A percentile compares a stretch with the other conserved stretches of the same genome.
These are phyloP conservation scores for Pseudotulostoma volvatum DNA, from an alignment of 495 filamentous ascomycete genomes.

Conservation along the genomic window DNA sequence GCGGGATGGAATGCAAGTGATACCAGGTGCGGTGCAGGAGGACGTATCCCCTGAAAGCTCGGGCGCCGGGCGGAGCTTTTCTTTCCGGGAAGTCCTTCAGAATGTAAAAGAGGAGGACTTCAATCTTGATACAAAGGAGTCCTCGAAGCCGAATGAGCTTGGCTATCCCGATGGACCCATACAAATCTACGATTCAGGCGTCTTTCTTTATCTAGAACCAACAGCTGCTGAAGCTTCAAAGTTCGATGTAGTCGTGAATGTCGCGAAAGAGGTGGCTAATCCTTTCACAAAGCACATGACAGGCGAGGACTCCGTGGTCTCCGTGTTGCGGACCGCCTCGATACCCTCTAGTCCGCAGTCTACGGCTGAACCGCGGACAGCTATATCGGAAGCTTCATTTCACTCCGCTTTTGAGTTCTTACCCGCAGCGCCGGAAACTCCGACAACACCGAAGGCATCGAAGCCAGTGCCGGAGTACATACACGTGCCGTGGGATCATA, in stretches of 20 bases:
- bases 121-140: slow-evolving; percentile 56
- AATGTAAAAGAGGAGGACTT: slow-evolving; percentile 60
- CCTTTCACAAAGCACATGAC: slow-evolving; percentile 43
- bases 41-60: slow-evolving; percentile 13
- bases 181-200: slow-evolving; percentile 81
- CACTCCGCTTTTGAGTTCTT: slow-evolving; percentile 50
- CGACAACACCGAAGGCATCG: slow-evolving; percentile 25
- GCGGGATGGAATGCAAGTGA: slow-evolving; percentile 16
- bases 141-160: slow-evolving; percentile 42
- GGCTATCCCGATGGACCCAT: slow-evolving; percentile 89
- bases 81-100: slow-evolving; percentile 16
- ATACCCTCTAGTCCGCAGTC: slow-evolving; percentile 24
- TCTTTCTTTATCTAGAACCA: slow-evolving; percentile 84
- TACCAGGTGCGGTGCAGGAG: slow-evolving; percentile 14
- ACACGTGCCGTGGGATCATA: slow-evolving; percentile 95
- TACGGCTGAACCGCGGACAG: slow-evolving; percentile 48
- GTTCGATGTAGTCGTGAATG: slow-evolving; percentile 90
- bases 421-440: slow-evolving; percentile 36
- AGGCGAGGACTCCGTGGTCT: slow-evolving; percentile 25
- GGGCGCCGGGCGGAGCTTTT: slow-evolving; percentile 12
- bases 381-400: slow-evolving; percentile 51
- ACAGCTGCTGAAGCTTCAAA: slow-evolving; percentile 65
- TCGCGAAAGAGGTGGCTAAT: slow-evolving; percentile 85
- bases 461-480: slow-evolving; percentile 65
- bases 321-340: slow-evolving; percentile 23